Base-by-base conservation (phyloP, 176 grass and related monocot species). In the Guadua angustifolia region DNA sequence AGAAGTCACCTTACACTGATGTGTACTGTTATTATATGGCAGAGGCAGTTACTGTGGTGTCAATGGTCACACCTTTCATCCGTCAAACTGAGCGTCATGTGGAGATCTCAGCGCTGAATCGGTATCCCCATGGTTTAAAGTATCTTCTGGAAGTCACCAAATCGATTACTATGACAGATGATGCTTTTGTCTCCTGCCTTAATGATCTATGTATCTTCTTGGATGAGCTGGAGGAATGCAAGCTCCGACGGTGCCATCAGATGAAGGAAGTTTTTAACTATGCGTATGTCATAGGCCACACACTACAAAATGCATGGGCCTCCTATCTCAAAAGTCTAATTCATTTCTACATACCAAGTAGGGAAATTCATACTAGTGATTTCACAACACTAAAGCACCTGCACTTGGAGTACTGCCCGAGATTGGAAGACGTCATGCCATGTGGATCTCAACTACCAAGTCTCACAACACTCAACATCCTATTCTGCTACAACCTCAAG, bases 161-260 rank as follows among this genome's bases (percentile, higher is more conserved):
- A 42, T 88, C 81, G 0, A 49, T 88, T 0, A 12, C 14, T 6
- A 18, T 88, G 81, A 74, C 0, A 18, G 7, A 4, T 49, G 80
- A 84, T 17, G n/a, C 11, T 44, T 75, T 4, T n/a, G 6, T 88
- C 0, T 8, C 0, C 0, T 0, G 0, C 0, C 74, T 82, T 38
- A 0, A 0, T 55, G 0, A n/a, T 15, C 18, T 61, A 0, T n/a
- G 53, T n/a, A 0, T n/a, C n/a, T n/a, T 0, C 13, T 33, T 87
- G 0, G 0, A 2, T 0, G 5, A 24, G 0, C 0, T 88, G 0
- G 87, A 88, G 51, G 26, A 88, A 25, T 79, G 81, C 17, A 25
- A 21, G 26, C 21, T 88, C 1, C 1, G 0, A 0, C 4, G 7
- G 16, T 88, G 87, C 49, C 75, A 74, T 21, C 1, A 9, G 7